These are phyloP conservation scores for Chlamydomonas schloesseri DNA, from an alignment of 139 green algal species.

Conservation along the genomic window DNA sequence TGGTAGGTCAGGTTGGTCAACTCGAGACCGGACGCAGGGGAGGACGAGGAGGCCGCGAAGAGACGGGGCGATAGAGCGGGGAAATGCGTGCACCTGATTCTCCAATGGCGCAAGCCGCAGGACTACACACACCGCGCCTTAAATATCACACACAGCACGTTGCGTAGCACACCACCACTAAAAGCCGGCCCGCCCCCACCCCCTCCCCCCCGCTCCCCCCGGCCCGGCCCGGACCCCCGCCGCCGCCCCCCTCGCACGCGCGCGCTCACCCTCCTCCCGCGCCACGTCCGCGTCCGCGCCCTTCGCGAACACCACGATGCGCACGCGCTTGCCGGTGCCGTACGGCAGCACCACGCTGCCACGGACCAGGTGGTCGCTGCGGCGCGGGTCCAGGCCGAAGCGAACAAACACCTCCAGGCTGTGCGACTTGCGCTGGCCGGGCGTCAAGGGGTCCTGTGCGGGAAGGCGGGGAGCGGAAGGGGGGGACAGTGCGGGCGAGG, in stretches of 20 bases:
- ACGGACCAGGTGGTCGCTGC: constrained; percentile 76
- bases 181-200: background rate
- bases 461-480: too few relatives aligned
- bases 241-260: background rate
- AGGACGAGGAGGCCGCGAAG: too few relatives aligned
- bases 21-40: too few relatives aligned
- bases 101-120: too few relatives aligned
- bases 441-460: background rate
- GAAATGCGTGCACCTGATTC: too few relatives aligned
- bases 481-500: too few relatives aligned
- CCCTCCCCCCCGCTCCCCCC: background rate
- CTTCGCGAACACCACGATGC: constrained; percentile 90
- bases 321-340: constrained; percentile 77
- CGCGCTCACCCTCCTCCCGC: background rate
- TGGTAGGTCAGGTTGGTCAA: too few relatives aligned
- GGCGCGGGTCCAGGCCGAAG: constrained; percentile 22
- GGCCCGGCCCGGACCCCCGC: background rate
- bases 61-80: too few relatives aligned
- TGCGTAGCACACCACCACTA: too few relatives aligned
- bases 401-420: constrained; percentile 19
- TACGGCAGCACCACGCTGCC: constrained; percentile 82
- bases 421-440: background rate
- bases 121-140: too few relatives aligned
- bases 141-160: too few relatives aligned
- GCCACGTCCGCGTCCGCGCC: constrained; percentile 75